phyloP scores from a whole-genome alignment of 1,284 basidiomycete genomes.

The Irpex sp. region DNA sequence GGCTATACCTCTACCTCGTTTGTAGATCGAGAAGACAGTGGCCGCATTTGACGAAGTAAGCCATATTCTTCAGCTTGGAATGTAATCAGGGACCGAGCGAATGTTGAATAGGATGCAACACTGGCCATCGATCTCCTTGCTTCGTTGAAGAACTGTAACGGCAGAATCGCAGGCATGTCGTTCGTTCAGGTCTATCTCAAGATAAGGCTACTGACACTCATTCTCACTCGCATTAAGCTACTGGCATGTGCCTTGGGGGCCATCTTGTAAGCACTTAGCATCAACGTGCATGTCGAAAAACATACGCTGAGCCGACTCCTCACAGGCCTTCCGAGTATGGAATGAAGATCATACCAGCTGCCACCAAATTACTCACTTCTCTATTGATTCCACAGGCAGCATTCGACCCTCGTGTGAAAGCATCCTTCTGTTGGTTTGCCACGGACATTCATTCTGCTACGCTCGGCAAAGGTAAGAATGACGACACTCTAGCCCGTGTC shows the following conservation, averaged over 20 bases:
- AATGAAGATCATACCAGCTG: background rate
- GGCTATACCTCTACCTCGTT: background rate
- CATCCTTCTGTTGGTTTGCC: conserved; percentile 90
- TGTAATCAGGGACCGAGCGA: background rate
- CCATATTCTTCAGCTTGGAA: conserved; percentile 1
- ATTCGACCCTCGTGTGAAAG: conserved; percentile 80
- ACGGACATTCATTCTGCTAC: conserved; percentile 87
- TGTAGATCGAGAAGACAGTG: conserved; percentile 79
- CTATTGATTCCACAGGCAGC: conserved; percentile 52
- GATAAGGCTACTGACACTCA: no score
- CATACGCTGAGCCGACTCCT: background rate
- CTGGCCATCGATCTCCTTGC: conserved; percentile 73
- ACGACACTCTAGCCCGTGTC: conserved; percentile 73
- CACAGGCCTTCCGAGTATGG: conserved; percentile 20
- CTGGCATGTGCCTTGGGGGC: conserved; percentile 85
- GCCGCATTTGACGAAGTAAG: conserved; percentile 80
- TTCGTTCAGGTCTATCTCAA: background rate
- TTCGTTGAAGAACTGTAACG: conserved; percentile 80
- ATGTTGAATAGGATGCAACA: conserved; percentile 59
- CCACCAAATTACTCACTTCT: background rate
- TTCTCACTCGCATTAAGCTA: conserved; percentile 40
- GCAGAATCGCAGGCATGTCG: conserved; percentile 76
- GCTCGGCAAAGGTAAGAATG: conserved; percentile 80
- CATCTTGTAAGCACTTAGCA: conserved; percentile 53
- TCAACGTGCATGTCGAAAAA: no score